phyloP scores from a whole-genome alignment of 768 basidiomycete genomes.

The Mycena albidolilacea region DNA sequence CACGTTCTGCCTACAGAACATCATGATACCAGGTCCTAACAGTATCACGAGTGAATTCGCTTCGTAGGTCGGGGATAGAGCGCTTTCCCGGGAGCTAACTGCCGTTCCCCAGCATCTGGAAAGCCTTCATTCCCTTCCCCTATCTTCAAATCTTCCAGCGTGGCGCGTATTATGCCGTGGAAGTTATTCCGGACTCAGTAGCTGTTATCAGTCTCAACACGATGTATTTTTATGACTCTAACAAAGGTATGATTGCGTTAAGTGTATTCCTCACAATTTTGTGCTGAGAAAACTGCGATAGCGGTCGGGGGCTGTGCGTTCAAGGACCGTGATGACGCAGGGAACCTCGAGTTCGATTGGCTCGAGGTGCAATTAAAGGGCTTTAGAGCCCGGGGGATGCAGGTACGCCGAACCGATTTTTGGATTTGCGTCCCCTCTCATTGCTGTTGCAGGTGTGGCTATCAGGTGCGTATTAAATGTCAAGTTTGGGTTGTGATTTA shows the following conservation, averaged over 20 bases:
- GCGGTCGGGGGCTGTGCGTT: conserved; percentile 84
- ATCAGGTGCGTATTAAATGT: conserved; percentile 51
- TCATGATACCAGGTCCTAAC: conserved; percentile 79
- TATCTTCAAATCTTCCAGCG: conserved; percentile 87
- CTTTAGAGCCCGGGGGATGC: conserved; percentile 78
- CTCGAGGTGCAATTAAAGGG: conserved; percentile 84
- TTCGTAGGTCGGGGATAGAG: conserved; percentile 61
- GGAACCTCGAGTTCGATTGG: conserved; percentile 92
- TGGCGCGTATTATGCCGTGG: conserved; percentile 84
- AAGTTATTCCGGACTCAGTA: conserved; percentile 82
- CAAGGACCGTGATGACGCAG: conserved; percentile 80
- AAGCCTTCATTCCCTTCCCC: conserved; percentile 82
- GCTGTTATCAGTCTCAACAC: conserved; percentile 92
- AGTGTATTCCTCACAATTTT: conserved; percentile 5
- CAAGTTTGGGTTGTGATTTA: conserved; percentile 19
- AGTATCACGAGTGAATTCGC: conserved; percentile 77
- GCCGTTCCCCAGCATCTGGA: conserved; percentile 77
- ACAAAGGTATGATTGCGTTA: conserved; percentile 71
- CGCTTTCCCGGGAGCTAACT: conserved; percentile 24
- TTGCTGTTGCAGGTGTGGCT: conserved; percentile 60
- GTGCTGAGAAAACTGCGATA: conserved; percentile 49
- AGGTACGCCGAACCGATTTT: conserved; percentile 55
- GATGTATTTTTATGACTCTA: conserved; percentile 92
- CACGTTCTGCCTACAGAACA: conserved; percentile 62
- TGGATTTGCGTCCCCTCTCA: conserved; percentile 12